Conservation (phyloP, 1,284 basidiomycete species). For the Marasmius fiardii region DNA sequence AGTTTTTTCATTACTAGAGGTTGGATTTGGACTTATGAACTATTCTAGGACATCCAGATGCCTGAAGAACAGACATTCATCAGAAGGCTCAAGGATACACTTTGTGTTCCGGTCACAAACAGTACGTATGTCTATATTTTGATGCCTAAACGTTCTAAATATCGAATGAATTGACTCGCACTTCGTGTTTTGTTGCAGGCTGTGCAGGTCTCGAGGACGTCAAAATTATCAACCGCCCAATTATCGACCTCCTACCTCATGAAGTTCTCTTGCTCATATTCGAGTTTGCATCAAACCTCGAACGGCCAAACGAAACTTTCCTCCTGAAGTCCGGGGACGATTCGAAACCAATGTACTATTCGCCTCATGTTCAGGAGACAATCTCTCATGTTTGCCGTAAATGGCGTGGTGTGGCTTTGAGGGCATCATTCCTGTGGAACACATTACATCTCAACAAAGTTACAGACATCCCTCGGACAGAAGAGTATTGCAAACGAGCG, state of each 20-base stretch:
- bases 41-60: background rate
- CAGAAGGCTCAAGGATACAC: background rate
- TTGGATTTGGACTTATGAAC: background rate
- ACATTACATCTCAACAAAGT: constrained; percentile 48
- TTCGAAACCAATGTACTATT: constrained; percentile 37
- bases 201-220: no score
- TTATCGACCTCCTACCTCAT: background rate
- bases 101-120: background rate
- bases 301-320: constrained; percentile 28
- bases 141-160: no score
- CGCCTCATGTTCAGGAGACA: constrained; percentile 41
- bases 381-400: constrained; percentile 52
- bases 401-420: constrained; percentile 51
- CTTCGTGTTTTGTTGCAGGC: no score
- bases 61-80: background rate
- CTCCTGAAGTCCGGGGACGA: constrained; percentile 43
- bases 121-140: background rate
- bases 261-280: background rate
- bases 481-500: constrained; percentile 43
- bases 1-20: background rate
- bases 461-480: constrained; percentile 43
- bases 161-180: no score
- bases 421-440: constrained; percentile 48
- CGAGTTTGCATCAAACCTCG: background rate
- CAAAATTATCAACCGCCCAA: no score